Evolutionary conservation across 2,329 filamentous ascomycete species (phyloP).

Genomic region (Annulohypoxylon truncatum): DNA sequence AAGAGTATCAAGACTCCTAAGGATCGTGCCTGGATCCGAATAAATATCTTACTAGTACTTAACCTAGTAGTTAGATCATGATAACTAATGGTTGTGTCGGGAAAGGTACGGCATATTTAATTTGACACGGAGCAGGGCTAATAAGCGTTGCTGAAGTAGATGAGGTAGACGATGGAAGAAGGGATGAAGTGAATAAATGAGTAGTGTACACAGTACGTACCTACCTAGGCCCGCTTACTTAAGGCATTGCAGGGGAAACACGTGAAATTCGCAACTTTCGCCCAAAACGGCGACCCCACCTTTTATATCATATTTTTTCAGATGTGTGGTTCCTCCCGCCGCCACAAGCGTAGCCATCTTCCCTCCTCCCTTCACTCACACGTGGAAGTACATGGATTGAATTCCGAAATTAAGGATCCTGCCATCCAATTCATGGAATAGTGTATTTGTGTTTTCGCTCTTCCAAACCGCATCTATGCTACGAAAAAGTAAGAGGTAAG

Average conservation of each 20-base stretch:
- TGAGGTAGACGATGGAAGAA: not conserved
- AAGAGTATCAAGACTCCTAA: not conserved
- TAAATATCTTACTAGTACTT: not conserved
- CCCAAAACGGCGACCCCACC: slow-evolving; percentile 21
- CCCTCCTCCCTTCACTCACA: slow-evolving; percentile 14
- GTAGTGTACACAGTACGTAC: slow-evolving; percentile 1
- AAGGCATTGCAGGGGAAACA: not conserved
- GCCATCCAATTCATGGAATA: not conserved
- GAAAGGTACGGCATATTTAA: not conserved
- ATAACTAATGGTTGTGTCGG: not conserved
- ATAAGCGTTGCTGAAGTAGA: slow-evolving; percentile 1
- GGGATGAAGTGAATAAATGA: slow-evolving; percentile 4
- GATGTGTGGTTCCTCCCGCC: slow-evolving; percentile 5
- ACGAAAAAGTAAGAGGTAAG: not conserved
- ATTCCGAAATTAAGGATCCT: not conserved
- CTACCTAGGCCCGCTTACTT: too few relatives aligned
- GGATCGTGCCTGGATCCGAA: not conserved
- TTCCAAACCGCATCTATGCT: not conserved
- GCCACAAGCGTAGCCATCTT: slow-evolving; percentile 19
- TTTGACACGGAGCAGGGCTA: not conserved
- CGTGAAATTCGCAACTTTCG: slow-evolving; percentile 32
- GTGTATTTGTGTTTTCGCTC: not conserved
- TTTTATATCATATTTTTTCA: not conserved
- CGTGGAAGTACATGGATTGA: slow-evolving; percentile 11
- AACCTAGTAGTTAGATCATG: not conserved